Evolutionary conservation across 257 asterid species (phyloP).

Genomic region (Salvia splendens): DNA sequence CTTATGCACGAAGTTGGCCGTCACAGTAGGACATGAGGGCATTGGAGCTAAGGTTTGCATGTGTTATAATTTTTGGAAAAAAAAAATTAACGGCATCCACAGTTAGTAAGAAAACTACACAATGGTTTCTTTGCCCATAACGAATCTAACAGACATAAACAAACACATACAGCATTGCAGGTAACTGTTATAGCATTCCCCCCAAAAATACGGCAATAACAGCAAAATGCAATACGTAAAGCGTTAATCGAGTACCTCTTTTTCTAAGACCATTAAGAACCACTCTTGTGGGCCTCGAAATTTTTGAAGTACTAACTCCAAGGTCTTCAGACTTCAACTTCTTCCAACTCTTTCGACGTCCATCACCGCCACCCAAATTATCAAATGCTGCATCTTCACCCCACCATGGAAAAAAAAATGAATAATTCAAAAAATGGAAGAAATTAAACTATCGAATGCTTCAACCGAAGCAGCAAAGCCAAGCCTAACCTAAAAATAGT

Average conservation of each 20-base stretch:
- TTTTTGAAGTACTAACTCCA: slow-evolving; percentile 71
- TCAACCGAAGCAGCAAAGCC: slow-evolving; percentile 55
- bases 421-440: background rate
- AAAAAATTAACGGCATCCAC: slow-evolving; percentile 1
- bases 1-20: background rate
- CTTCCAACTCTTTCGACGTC: slow-evolving; percentile 53
- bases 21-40: background rate
- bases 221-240: background rate
- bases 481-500: slow-evolving; percentile 42
- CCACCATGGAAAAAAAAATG: background rate
- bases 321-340: slow-evolving; percentile 68
- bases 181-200: slow-evolving; percentile 6
- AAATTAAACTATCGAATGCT: slow-evolving; percentile 29
- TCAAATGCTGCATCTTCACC: slow-evolving; percentile 36
- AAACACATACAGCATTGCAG: background rate
- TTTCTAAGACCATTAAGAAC: slow-evolving; percentile 77
- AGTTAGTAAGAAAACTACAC: background rate
- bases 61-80: background rate
- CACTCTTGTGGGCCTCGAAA: slow-evolving; percentile 61
- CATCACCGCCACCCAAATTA: slow-evolving; percentile 28
- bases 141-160: background rate
- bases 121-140: background rate
- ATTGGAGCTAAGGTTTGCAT: background rate
- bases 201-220: background rate
- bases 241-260: slow-evolving; percentile 48